Evolutionary conservation across 495 filamentous ascomycete genomes (phyloP).

Genomic region (Letharia columbiana): DNA sequence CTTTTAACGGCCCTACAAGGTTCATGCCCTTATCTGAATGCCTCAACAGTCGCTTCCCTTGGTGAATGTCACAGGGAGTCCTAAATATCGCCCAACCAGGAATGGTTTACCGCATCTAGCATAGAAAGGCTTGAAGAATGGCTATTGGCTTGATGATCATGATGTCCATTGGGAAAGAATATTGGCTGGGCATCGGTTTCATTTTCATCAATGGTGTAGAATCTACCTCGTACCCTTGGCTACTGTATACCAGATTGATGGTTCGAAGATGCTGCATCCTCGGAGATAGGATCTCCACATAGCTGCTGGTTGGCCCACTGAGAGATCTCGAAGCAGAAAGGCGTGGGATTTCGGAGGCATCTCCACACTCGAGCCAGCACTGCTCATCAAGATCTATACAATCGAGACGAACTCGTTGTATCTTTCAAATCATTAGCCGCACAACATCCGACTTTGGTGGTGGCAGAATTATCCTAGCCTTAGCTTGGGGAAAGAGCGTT

Average conservation of each 20-base stretch:
- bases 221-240: background rate
- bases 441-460: background rate
- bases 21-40: background rate
- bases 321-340: background rate
- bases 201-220: background rate
- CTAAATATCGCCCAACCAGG: background rate
- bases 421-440: background rate
- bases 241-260: background rate
- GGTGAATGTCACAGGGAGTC: background rate
- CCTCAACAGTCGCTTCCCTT: background rate
- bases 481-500: background rate
- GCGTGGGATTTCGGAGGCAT: background rate
- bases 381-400: background rate
- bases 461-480: background rate
- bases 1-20: background rate
- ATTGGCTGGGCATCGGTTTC: background rate
- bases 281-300: background rate
- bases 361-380: background rate
- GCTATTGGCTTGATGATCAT: background rate
- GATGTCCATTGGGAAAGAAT: background rate
- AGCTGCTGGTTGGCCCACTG: background rate
- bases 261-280: background rate
- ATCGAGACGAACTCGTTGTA: background rate
- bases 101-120: background rate
- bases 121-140: background rate